phyloP scores from a whole-genome alignment of 2,329 filamentous ascomycete genomes.

The Exophiala dermatitidis region DNA sequence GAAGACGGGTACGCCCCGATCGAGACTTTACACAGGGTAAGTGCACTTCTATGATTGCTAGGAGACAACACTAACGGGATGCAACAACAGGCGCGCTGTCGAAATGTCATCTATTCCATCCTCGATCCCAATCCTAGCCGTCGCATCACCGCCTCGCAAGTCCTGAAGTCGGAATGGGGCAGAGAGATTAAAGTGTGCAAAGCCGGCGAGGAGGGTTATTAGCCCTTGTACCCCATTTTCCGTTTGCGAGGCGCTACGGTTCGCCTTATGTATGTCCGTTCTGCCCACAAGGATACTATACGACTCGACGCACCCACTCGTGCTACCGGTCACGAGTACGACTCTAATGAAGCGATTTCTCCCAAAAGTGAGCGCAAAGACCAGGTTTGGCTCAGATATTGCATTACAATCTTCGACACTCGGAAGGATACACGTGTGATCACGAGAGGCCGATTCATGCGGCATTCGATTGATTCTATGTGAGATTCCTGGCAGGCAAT shows the following conservation, averaged over 20 bases:
- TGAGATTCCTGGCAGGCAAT: too few relatives aligned
- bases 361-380: conserved; percentile 11
- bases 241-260: neutral
- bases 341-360: conserved; percentile 17
- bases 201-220: conserved; percentile 91
- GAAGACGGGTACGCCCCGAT: conserved; percentile 96
- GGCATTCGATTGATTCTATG: too few relatives aligned
- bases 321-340: conserved; percentile 14
- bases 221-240: conserved; percentile 19
- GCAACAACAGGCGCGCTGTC: conserved; percentile 70
- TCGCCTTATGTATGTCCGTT: too few relatives aligned
- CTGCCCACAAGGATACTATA: neutral
- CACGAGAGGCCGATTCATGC: too few relatives aligned
- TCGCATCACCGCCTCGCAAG: conserved; percentile 90
- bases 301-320: conserved; percentile 4
- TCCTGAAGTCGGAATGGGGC: conserved; percentile 97
- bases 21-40: conserved; percentile 87
- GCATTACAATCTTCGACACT: neutral
- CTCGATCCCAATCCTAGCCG: conserved; percentile 88
- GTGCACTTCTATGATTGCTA: conserved; percentile 33
- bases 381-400: conserved; percentile 4
- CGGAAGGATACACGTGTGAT: neutral
- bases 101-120: conserved; percentile 98
- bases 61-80: conserved; percentile 6
- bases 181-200: conserved; percentile 96